Conservation (phyloP, 495 filamentous ascomycete species). For the Pseudevernia furfuracea region DNA sequence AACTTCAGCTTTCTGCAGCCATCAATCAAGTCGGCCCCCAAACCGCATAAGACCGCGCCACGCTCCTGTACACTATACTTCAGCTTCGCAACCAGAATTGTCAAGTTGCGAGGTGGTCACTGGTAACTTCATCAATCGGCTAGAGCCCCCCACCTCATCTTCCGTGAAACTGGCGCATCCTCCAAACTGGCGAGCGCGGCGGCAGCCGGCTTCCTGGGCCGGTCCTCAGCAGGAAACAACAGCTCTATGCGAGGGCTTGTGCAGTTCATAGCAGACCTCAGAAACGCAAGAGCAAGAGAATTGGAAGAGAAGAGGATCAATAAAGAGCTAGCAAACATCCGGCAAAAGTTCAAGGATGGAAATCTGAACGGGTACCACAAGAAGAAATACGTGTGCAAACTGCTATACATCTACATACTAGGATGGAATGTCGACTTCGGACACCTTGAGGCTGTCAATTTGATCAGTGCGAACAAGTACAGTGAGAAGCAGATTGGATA, state of each 20-base stretch:
- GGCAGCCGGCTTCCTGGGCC: slow-evolving; percentile 51
- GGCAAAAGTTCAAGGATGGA: slow-evolving; percentile 69
- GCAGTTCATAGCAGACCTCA: slow-evolving; percentile 95
- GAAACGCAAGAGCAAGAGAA: slow-evolving; percentile 90
- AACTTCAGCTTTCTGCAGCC: background rate
- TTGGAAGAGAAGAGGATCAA: slow-evolving; percentile 99
- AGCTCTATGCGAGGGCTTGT: slow-evolving; percentile 85
- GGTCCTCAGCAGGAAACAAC: slow-evolving; percentile 48
- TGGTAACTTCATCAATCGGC: background rate
- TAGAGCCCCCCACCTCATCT: background rate
- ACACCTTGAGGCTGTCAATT: slow-evolving; percentile 94
- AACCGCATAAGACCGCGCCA: background rate
- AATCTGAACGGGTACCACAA: slow-evolving; percentile 92
- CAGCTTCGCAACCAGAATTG: background rate
- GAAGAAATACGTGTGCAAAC: slow-evolving; percentile 99
- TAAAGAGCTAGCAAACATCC: slow-evolving; percentile 97
- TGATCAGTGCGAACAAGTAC: slow-evolving; percentile 94
- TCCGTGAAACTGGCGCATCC: slow-evolving; percentile 23
- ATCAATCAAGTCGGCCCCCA: background rate
- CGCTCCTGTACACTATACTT: background rate
- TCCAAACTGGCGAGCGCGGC: slow-evolving; percentile 47
- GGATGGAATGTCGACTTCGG: slow-evolving; percentile 99
- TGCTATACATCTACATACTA: slow-evolving; percentile 98
- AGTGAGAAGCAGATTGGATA: slow-evolving; percentile 99
- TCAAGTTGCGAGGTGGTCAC: background rate